Conservation (phyloP, 2,329 filamentous ascomycete genomes). For the Sclerotinia spermophila region DNA sequence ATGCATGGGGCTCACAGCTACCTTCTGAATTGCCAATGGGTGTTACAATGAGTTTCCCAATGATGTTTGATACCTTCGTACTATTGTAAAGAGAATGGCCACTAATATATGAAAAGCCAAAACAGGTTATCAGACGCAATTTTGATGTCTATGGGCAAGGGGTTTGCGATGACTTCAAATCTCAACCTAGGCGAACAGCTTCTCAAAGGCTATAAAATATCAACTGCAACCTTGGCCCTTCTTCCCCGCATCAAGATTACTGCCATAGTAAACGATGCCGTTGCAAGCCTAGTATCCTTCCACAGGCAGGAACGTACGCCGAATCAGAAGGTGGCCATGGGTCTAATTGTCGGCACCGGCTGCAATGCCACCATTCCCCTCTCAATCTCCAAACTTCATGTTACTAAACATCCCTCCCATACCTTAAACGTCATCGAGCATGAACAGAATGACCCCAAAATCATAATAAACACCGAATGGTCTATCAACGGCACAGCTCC, state of each 20-base stretch:
- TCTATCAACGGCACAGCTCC: slow-evolving; percentile 72
- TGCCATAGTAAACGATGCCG: slow-evolving; percentile 78
- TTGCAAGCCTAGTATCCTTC: slow-evolving; percentile 74
- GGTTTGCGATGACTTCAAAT: slow-evolving; percentile 59
- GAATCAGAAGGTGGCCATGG: slow-evolving; percentile 68
- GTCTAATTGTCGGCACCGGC: slow-evolving; percentile 76
- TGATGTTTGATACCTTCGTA: slow-evolving; percentile 42
- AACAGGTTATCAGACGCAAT: slow-evolving; percentile 58
- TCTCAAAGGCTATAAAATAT: slow-evolving; percentile 52
- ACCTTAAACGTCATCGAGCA: slow-evolving; percentile 39
- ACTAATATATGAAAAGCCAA: slow-evolving; percentile 41
- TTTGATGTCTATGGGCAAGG: slow-evolving; percentile 67
- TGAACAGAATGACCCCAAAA: slow-evolving; percentile 50
- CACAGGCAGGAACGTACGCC: slow-evolving; percentile 62
- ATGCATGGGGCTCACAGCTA: slow-evolving; percentile 41
- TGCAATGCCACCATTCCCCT: slow-evolving; percentile 78
- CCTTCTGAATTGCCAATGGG: slow-evolving; percentile 55
- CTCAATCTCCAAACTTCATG: slow-evolving; percentile 57
- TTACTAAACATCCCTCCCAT: slow-evolving; percentile 54
- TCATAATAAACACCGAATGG: slow-evolving; percentile 82
- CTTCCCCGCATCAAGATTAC: slow-evolving; percentile 66
- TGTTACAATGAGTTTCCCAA: slow-evolving; percentile 69
- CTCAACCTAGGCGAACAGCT: slow-evolving; percentile 59
- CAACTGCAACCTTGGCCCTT: slow-evolving; percentile 38
- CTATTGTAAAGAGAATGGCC: background rate